These are phyloP conservation scores for Moesziomyces antarcticus DNA, from an alignment of 1,284 basidiomycete genomes.

Conservation along the genomic window DNA sequence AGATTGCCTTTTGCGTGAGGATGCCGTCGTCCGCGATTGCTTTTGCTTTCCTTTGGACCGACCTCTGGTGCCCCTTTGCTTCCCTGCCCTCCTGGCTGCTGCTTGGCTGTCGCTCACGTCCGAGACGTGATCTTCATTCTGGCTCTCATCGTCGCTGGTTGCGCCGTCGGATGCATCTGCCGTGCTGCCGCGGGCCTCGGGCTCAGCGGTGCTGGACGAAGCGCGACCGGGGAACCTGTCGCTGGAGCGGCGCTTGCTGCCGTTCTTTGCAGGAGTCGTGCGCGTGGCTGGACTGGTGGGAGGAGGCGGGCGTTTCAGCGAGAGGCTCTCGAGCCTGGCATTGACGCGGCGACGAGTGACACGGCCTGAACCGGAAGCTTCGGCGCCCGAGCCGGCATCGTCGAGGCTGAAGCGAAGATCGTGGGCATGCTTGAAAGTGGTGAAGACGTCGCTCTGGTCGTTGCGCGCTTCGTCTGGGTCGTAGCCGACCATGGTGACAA, in stretches of 20 bases:
- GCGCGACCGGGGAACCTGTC: constrained; percentile 12
- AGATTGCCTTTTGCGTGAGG: constrained; percentile 13
- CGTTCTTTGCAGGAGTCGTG: constrained; percentile 9
- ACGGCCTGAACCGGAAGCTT: constrained; percentile 23
- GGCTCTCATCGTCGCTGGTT: constrained; percentile 10
- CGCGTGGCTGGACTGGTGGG: constrained; percentile 24
- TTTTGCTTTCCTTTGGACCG: constrained; percentile 16
- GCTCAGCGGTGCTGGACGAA: constrained; percentile 23
- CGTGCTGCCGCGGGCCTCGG: constrained; percentile 6
- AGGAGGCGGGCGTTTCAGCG: constrained; percentile 36
- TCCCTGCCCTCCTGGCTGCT: not conserved
- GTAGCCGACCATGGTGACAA: constrained; percentile 59
- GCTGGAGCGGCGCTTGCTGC: constrained; percentile 1
- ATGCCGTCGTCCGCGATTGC: not conserved
- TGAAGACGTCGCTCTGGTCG: constrained; percentile 53
- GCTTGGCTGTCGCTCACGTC: constrained; percentile 2
- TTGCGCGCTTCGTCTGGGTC: constrained; percentile 50
- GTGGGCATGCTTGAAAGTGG: constrained; percentile 49
- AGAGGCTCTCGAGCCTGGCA: constrained; percentile 42
- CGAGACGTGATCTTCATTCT: constrained; percentile 6
- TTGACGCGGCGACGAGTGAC: constrained; percentile 49
- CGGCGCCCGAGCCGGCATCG: constrained; percentile 10
- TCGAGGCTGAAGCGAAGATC: constrained; percentile 45
- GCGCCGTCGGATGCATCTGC: constrained; percentile 7
- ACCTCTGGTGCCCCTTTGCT: not conserved